Conservation (phyloP, 805 yeast genomes). For the Cyberlindnera euphorbiae region DNA sequence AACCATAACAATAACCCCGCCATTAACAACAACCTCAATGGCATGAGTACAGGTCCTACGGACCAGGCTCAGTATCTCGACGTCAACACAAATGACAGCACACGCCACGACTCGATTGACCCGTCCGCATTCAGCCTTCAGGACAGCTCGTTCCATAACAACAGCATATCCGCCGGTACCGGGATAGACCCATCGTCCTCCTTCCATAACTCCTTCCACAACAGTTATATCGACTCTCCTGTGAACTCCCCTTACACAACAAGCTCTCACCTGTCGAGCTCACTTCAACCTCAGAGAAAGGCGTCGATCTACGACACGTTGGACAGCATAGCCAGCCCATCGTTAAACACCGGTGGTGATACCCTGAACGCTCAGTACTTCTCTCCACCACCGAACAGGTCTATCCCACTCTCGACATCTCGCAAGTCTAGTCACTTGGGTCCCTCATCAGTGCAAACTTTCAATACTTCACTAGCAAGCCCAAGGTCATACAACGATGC, state of each 20-base stretch:
- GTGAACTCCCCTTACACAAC: slow-evolving; percentile 21
- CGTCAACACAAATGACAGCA: too few relatives aligned
- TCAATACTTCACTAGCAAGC: slow-evolving; percentile 10
- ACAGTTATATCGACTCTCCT: slow-evolving; percentile 17
- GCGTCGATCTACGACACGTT: slow-evolving; percentile 23
- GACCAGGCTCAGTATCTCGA: too few relatives aligned
- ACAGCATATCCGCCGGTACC: slow-evolving; percentile 5
- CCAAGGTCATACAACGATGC: slow-evolving; percentile 22
- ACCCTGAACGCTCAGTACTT: slow-evolving; percentile 20
- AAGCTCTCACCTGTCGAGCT: slow-evolving; percentile 14
- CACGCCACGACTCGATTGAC: background rate
- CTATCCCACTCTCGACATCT: slow-evolving; percentile 12
- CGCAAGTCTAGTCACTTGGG: slow-evolving; percentile 7
- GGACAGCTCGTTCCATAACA: slow-evolving; percentile 3
- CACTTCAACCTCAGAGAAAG: slow-evolving; percentile 21
- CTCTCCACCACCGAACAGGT: slow-evolving; percentile 21
- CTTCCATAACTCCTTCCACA: slow-evolving; percentile 11
- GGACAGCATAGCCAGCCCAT: slow-evolving; percentile 22
- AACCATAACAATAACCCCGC: background rate
- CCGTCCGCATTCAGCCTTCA: slow-evolving; percentile 2
- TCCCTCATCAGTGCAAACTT: slow-evolving; percentile 7
- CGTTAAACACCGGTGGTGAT: slow-evolving; percentile 4
- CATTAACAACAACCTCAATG: background rate
- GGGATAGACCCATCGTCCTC: slow-evolving; percentile 5
- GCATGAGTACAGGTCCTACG: too few relatives aligned